These are phyloP conservation scores for Fusarium heterosporum DNA, from an alignment of 2,329 filamentous ascomycete species.

Conservation along the genomic window DNA sequence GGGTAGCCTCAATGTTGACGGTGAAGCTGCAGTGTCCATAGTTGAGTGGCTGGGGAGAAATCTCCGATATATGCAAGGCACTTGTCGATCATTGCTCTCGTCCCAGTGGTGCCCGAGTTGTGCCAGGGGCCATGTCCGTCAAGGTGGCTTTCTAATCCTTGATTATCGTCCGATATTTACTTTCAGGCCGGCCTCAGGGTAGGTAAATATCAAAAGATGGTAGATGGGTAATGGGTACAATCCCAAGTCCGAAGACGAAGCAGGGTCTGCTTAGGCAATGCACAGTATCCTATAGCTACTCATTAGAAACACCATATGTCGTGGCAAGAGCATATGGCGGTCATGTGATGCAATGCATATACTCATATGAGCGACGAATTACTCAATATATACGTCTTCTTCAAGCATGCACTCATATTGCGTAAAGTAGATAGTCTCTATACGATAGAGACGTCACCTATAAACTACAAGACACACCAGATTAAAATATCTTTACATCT, in stretches of 20 bases:
- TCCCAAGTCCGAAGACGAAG: background rate
- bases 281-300: background rate
- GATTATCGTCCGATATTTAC: background rate
- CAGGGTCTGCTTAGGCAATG: background rate
- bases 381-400: too few relatives aligned
- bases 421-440: too few relatives aligned
- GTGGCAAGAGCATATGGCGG: too few relatives aligned
- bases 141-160: slow-evolving; percentile 3
- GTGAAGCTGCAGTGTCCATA: slow-evolving; percentile 7
- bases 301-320: too few relatives aligned
- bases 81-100: slow-evolving; percentile 11
- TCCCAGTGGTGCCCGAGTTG: background rate
- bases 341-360: too few relatives aligned
- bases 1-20: background rate
- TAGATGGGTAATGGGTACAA: background rate
- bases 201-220: background rate
- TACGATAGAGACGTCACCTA: too few relatives aligned
- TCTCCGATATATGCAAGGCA: slow-evolving; percentile 15
- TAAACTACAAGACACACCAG: too few relatives aligned
- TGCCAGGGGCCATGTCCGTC: slow-evolving; percentile 6
- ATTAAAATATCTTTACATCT: too few relatives aligned
- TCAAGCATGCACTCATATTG: too few relatives aligned
- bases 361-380: too few relatives aligned
- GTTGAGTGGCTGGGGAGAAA: slow-evolving; percentile 17
- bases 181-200: background rate